Evolutionary conservation across 2,329 filamentous ascomycete species (phyloP).

Genomic region (Nemania abortiva): DNA sequence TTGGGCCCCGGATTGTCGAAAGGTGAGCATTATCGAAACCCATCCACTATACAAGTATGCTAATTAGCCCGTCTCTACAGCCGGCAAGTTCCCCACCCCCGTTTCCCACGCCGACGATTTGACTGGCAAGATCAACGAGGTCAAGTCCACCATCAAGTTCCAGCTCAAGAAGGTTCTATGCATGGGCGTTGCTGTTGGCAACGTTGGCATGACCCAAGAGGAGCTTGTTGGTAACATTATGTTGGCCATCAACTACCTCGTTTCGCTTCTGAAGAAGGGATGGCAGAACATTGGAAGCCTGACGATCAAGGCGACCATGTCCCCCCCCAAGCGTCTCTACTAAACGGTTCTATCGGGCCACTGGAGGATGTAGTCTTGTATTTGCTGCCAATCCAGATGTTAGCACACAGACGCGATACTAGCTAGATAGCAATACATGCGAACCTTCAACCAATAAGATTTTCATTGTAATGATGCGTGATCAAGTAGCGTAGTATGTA

Average conservation of each 20-base stretch:
- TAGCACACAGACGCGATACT: constrained; percentile 30
- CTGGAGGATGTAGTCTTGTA: constrained; percentile 49
- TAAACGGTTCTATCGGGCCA: constrained; percentile 62
- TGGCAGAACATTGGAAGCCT: constrained; percentile 99
- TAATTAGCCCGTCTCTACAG: constrained; percentile 61
- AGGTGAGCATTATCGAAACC: constrained; percentile 66
- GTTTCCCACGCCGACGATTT: constrained; percentile 98
- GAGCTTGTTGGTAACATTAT: constrained; percentile 99
- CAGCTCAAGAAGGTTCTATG: constrained; percentile 99
- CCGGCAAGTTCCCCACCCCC: constrained; percentile 99
- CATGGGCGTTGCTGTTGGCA: constrained; percentile 99
- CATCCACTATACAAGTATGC: constrained; percentile 15
- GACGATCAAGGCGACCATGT: constrained; percentile 99
- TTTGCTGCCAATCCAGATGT: constrained; percentile 38
- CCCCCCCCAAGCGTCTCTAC: constrained; percentile 97
- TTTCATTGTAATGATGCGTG: not conserved
- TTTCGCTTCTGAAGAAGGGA: constrained; percentile 99
- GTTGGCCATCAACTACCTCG: constrained; percentile 99
- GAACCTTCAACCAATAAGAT: constrained; percentile 43
- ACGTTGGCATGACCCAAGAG: constrained; percentile 97
- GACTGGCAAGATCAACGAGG: constrained; percentile 94
- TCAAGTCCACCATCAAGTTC: constrained; percentile 99
- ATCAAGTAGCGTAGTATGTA: too few species aligned
- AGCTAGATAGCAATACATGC: constrained; percentile 47
- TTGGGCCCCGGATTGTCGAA: constrained; percentile 98